Percentiles rank a stretch among this genome's conserved stretches.
phyloP scores from a whole-genome alignment of 1,284 basidiomycete genomes.

The Schizopora paradoxa region DNA sequence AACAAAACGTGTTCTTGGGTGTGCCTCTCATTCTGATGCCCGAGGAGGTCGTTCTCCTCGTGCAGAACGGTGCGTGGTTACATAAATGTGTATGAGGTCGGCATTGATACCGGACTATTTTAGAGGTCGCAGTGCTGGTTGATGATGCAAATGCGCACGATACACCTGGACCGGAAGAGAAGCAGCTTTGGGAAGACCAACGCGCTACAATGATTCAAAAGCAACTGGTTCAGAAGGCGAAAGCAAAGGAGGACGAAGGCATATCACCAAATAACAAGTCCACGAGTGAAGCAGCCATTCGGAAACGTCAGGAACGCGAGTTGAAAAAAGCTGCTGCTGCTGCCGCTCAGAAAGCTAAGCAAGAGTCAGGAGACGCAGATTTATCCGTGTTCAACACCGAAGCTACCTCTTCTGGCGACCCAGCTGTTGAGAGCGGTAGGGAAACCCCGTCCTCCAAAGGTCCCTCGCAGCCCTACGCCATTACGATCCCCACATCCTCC shows the following conservation, averaged over 20 bases:
- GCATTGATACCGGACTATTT: background rate
- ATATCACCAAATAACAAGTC: slow-evolving; percentile 40
- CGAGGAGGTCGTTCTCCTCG: slow-evolving; percentile 87
- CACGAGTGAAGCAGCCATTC: slow-evolving; percentile 56
- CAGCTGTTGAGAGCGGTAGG: slow-evolving; percentile 15
- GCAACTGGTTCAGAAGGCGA: slow-evolving; percentile 45
- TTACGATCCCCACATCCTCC: slow-evolving; percentile 61
- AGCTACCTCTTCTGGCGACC: slow-evolving; percentile 14
- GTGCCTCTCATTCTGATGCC: slow-evolving; percentile 83
- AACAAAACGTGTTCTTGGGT: slow-evolving; percentile 96
- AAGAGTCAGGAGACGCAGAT: no score
- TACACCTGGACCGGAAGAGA: slow-evolving; percentile 45
- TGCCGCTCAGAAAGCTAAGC: slow-evolving; percentile 27
- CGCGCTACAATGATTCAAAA: slow-evolving; percentile 39
- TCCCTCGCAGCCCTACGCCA: slow-evolving; percentile 39
- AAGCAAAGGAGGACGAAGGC: slow-evolving; percentile 38
- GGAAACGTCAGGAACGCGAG: slow-evolving; percentile 68
- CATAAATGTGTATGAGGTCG: background rate
- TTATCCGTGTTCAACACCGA: slow-evolving; percentile 17
- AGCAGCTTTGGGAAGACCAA: slow-evolving; percentile 52
- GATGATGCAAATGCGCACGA: slow-evolving; percentile 65
- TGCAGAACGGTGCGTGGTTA: slow-evolving; percentile 61
- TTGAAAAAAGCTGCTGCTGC: slow-evolving; percentile 41
- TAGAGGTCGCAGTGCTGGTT: slow-evolving; percentile 75
- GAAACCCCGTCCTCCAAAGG: slow-evolving; percentile 13